Conservation (phyloP, 164 flowering plant species). For the Dillenia suffruticosa region DNA sequence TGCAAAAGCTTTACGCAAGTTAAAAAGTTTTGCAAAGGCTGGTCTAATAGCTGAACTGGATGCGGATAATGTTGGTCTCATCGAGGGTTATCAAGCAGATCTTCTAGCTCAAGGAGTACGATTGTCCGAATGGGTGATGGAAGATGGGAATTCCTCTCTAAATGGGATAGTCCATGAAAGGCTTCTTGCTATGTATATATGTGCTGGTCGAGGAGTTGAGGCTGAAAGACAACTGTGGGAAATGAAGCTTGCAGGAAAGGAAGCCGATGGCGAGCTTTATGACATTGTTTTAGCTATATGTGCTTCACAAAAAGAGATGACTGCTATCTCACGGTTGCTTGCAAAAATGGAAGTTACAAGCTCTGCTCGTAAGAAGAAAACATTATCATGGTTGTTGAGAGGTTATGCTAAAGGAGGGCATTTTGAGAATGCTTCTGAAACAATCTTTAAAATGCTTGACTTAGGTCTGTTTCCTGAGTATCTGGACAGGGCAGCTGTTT, state of each 20-base stretch:
- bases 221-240: slow-evolving; percentile 92
- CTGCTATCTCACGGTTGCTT: slow-evolving; percentile 58
- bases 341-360: slow-evolving; percentile 45
- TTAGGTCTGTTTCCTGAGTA: slow-evolving; percentile 68
- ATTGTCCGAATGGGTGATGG: slow-evolving; percentile 64
- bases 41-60: slow-evolving; percentile 69
- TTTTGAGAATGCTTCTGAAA: slow-evolving; percentile 67
- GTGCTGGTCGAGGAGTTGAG: slow-evolving; percentile 84
- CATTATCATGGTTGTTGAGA: slow-evolving; percentile 79
- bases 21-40: slow-evolving; percentile 51
- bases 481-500: slow-evolving; percentile 74
- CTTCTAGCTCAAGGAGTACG: slow-evolving; percentile 56
- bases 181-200: slow-evolving; percentile 87
- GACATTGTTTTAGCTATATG: slow-evolving; percentile 88
- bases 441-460: slow-evolving; percentile 67
- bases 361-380: slow-evolving; percentile 48
- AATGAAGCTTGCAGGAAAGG: slow-evolving; percentile 78
- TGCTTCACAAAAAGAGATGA: slow-evolving; percentile 69
- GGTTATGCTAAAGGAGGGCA: slow-evolving; percentile 90
- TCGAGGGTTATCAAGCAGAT: slow-evolving; percentile 69
- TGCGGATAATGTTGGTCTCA: slow-evolving; percentile 34
- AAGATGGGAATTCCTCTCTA: slow-evolving; percentile 52
- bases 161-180: slow-evolving; percentile 65
- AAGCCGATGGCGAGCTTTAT: slow-evolving; percentile 66
- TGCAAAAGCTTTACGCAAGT: slow-evolving; percentile 66